A percentile compares a stretch with the other conserved stretches of the same genome.
Conservation (phyloP, 352 stramenopile genomes). For the Globisporangium uncinulatum region DNA sequence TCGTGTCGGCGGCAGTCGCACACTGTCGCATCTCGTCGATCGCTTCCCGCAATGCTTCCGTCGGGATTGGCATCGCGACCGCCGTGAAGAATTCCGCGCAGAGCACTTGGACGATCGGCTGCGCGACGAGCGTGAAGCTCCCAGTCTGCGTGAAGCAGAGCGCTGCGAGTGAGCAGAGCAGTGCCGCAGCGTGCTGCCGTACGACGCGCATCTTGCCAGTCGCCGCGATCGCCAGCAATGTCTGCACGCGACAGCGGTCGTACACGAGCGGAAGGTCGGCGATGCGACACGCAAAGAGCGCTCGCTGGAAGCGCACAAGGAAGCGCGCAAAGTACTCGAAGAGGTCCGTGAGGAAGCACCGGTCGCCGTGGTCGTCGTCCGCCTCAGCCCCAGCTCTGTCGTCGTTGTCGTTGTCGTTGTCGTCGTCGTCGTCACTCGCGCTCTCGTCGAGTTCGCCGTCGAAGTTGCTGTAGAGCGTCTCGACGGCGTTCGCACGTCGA, state of each 20-base stretch:
- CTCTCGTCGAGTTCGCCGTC: conserved; percentile 16
- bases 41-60: conserved; percentile 29
- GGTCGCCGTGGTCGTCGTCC: background rate
- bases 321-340: conserved; percentile 48
- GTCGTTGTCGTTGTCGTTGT: conserved; percentile 5
- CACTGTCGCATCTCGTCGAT: conserved; percentile 54
- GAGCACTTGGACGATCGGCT: conserved; percentile 39
- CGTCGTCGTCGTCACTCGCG: conserved; percentile 15
- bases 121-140: conserved; percentile 50
- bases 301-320: conserved; percentile 39
- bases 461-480: conserved; percentile 22
- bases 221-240: conserved; percentile 45
- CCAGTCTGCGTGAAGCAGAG: conserved; percentile 61
- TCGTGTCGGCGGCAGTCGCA: conserved; percentile 9
- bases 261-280: conserved; percentile 40
- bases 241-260: conserved; percentile 38
- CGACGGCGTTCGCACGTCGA: conserved; percentile 39
- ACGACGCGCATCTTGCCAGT: conserved; percentile 24
- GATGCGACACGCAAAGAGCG: conserved; percentile 51
- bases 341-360: conserved; percentile 40
- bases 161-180: conserved; percentile 42
- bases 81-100: conserved; percentile 38
- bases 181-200: conserved; percentile 24
- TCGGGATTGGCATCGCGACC: conserved; percentile 18
- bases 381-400: too few species aligned